phyloP scores from a whole-genome alignment of 768 basidiomycete species.

The Boletus vermiculosoides region DNA sequence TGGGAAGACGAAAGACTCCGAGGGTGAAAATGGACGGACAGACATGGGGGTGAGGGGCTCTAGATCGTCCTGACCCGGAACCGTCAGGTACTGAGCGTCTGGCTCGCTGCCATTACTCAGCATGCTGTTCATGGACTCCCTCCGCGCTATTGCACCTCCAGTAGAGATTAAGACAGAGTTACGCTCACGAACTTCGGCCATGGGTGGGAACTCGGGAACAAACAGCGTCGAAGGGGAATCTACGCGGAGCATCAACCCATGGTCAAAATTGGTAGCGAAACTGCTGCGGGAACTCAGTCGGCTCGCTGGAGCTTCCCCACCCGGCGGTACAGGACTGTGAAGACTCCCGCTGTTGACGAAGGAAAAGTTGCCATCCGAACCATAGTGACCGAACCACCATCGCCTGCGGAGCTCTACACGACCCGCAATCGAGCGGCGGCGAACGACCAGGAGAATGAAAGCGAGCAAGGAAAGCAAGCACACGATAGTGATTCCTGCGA shows the following conservation, averaged over 20 bases:
- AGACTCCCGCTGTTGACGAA: conserved; percentile 11
- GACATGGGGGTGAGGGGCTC: conserved; percentile 51
- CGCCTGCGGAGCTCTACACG: conserved; percentile 42
- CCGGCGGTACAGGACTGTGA: conserved; percentile 13
- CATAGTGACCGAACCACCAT: conserved; percentile 45
- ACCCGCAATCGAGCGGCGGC: conserved; percentile 44
- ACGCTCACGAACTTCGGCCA: conserved; percentile 52
- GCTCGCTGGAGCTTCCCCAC: conserved; percentile 19
- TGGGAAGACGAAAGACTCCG: conserved; percentile 69
- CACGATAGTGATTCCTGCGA: conserved; percentile 45
- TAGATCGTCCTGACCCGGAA: conserved; percentile 22
- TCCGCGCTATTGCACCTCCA: conserved; percentile 26
- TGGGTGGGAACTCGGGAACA: conserved; percentile 47
- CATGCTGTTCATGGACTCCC: conserved; percentile 42
- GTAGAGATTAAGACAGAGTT: conserved; percentile 24
- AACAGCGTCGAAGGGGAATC: conserved; percentile 14
- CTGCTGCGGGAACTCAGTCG: conserved; percentile 50
- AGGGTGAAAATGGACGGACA: conserved; percentile 64
- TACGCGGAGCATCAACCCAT: conserved; percentile 30
- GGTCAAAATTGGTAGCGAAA: conserved; percentile 62
- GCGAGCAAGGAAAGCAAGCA: conserved; percentile 32
- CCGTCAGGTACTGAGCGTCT: conserved; percentile 41
- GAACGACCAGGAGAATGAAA: conserved; percentile 42
- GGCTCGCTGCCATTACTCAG: conserved; percentile 36
- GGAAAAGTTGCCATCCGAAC: neutral